Conservation (phyloP, 306 rosid species). For the Delonix regia region DNA sequence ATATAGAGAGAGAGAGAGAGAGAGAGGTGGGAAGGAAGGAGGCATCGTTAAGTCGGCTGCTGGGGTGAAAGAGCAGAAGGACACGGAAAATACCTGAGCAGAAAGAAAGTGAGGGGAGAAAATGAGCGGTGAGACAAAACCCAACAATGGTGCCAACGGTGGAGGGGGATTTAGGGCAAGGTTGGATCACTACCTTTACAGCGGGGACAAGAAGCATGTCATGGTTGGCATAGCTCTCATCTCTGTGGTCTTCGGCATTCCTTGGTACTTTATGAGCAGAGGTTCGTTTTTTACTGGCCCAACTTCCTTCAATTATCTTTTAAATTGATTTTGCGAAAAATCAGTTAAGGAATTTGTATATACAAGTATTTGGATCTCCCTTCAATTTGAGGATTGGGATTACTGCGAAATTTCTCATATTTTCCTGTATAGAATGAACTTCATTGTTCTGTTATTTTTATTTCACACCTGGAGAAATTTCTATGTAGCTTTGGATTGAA, state of each 20-base stretch:
- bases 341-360: background rate
- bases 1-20: no score
- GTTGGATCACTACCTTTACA: constrained; percentile 67
- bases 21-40: no score
- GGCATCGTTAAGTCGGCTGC: background rate
- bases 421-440: background rate
- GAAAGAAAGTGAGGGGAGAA: background rate
- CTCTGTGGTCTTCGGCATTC: constrained; percentile 60
- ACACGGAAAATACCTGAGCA: background rate
- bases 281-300: constrained; percentile 37
- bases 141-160: constrained; percentile 27
- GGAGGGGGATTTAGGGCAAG: constrained; percentile 62
- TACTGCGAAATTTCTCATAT: background rate
- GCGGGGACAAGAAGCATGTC: constrained; percentile 92
- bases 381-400: background rate
- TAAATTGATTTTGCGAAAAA: background rate
- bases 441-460: background rate
- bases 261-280: constrained; percentile 76
- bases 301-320: background rate
- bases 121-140: constrained; percentile 65
- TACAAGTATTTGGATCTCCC: background rate
- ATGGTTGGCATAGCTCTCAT: constrained; percentile 71
- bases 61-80: background rate
- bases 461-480: background rate
- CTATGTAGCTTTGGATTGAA: background rate